phyloP scores from a whole-genome alignment of 768 basidiomycete genomes.

The Lepiota subincarnata region DNA sequence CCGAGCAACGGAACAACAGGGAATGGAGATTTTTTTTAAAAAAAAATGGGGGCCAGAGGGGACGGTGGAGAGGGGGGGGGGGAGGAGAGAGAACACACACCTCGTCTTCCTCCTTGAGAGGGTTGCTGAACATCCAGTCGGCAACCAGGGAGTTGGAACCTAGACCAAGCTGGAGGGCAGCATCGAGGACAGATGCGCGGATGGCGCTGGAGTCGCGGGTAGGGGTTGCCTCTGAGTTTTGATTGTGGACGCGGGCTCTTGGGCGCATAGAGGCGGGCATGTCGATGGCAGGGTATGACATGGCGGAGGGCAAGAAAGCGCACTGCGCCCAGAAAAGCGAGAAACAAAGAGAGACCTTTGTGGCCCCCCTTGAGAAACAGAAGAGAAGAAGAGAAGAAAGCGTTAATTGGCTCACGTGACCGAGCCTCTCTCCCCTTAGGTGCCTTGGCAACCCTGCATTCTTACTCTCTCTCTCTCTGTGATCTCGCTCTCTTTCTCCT shows the following conservation, averaged over 20 bases:
- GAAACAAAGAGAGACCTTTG: not conserved
- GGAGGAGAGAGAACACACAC: conserved; percentile 16
- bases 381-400: not conserved
- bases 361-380: not conserved
- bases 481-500: too few relatives aligned
- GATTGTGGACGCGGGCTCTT: not conserved
- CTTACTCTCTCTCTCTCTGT: not conserved
- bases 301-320: not conserved
- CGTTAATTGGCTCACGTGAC: conserved; percentile 7
- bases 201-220: conserved; percentile 54
- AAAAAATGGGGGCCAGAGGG: too few relatives aligned
- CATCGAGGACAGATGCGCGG: conserved; percentile 72
- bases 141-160: conserved; percentile 55
- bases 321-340: conserved; percentile 1
- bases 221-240: conserved; percentile 17
- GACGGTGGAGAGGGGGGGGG: not conserved
- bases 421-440: not conserved
- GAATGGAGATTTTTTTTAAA: not conserved
- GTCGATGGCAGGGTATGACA: conserved; percentile 1
- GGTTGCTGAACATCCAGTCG: conserved; percentile 69
- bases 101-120: conserved; percentile 50
- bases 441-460: not conserved
- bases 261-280: conserved; percentile 1
- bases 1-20: conserved; percentile 5
- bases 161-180: conserved; percentile 64